phyloP scores from a whole-genome alignment of 495 filamentous ascomycete species.

The Talaromyces liani region DNA sequence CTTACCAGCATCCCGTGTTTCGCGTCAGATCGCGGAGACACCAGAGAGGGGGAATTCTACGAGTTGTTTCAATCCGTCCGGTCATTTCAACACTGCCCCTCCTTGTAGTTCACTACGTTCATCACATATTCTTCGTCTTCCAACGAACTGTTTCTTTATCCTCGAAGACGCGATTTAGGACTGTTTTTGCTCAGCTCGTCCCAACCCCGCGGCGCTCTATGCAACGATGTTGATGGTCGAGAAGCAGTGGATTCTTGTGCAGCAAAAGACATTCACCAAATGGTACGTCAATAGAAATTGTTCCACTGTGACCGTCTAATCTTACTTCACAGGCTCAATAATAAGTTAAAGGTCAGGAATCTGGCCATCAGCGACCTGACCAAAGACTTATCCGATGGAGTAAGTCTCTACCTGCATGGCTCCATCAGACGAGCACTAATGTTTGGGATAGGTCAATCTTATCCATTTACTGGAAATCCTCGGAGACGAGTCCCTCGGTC shows the following conservation, averaged over 20 bases:
- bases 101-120: not conserved
- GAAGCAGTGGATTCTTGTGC: conserved; percentile 91
- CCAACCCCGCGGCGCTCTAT: not conserved
- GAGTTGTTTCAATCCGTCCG: not conserved
- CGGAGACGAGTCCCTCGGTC: conserved; percentile 84
- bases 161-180: not conserved
- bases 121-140: not conserved
- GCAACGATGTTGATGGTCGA: conserved; percentile 57
- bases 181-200: not conserved
- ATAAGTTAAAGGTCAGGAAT: conserved; percentile 72
- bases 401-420: conserved; percentile 37
- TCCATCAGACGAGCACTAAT: not conserved
- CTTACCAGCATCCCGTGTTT: not conserved
- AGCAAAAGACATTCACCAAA: conserved; percentile 99
- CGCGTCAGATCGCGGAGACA: conserved; percentile 1
- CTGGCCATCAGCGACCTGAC: conserved; percentile 77
- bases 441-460: conserved; percentile 61
- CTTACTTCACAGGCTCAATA: conserved; percentile 69
- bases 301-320: not conserved
- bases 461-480: conserved; percentile 97
- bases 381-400: conserved; percentile 84
- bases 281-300: conserved; percentile 48
- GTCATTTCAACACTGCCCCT: not conserved
- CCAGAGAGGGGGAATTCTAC: not conserved
- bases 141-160: not conserved